These are phyloP conservation scores for Brassica carinata DNA, from an alignment of 345 rosid genomes.

Conservation along the genomic window DNA sequence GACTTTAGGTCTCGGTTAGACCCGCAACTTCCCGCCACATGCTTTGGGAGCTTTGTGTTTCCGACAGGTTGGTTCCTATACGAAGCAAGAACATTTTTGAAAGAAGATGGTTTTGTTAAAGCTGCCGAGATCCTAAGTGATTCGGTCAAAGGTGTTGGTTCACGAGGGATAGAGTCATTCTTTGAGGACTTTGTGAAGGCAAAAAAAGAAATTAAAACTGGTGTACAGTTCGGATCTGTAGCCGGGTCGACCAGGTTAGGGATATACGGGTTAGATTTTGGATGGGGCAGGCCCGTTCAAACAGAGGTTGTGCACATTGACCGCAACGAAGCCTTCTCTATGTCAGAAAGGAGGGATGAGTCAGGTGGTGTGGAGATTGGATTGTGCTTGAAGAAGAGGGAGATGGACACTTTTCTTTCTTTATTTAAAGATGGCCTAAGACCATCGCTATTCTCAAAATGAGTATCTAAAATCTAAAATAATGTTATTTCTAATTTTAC, in stretches of 20 bases:
- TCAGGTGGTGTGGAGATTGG: conserved; percentile 40
- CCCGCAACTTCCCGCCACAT: neutral
- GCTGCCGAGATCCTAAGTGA: conserved; percentile 26
- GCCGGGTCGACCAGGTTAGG: conserved; percentile 34
- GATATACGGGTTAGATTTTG: conserved; percentile 35
- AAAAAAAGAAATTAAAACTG: neutral
- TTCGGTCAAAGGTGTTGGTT: conserved; percentile 1
- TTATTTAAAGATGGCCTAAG: neutral
- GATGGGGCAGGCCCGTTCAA: conserved; percentile 36
- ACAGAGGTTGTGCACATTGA: neutral
- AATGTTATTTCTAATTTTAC: no score
- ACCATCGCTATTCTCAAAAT: no score
- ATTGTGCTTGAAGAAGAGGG: conserved; percentile 18
- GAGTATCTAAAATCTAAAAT: no score
- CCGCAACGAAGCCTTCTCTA: conserved; percentile 13
- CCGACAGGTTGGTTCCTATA: conserved; percentile 1
- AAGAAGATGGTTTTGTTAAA: conserved; percentile 23
- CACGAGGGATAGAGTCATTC: conserved; percentile 3
- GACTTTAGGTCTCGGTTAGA: conserved; percentile 10
- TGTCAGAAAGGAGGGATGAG: conserved; percentile 33
- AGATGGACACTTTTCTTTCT: neutral
- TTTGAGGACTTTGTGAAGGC: neutral
- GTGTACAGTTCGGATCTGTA: neutral
- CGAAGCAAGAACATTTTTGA: neutral
- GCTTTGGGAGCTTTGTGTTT: conserved; percentile 25